Evolutionary conservation across 495 filamentous ascomycete genomes (phyloP).

Genomic region (Massariosphaeria phaeospora): DNA sequence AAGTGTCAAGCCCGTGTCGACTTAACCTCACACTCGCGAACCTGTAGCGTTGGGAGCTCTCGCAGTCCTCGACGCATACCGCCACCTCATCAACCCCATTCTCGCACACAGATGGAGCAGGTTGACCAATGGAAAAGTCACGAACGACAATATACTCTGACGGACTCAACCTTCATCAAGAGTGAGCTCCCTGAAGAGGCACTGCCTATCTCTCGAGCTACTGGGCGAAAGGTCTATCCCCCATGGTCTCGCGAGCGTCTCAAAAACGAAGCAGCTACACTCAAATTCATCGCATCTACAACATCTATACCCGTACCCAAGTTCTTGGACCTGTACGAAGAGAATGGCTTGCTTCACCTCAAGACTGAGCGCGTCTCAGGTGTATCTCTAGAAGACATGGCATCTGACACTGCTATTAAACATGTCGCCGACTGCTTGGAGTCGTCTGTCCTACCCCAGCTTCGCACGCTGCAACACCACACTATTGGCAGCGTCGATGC

Average conservation of each 20-base stretch:
- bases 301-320: constrained; percentile 15
- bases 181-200: constrained; percentile 11
- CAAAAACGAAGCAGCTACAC: constrained; percentile 11
- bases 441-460: constrained; percentile 4
- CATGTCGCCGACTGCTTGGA: constrained; percentile 1
- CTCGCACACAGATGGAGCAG: background rate
- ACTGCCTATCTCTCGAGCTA: constrained; percentile 5
- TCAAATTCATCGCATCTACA: constrained; percentile 12
- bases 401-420: constrained; percentile 3
- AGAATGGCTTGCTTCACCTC: constrained; percentile 16
- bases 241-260: constrained; percentile 11
- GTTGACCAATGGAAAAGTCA: constrained; percentile 3
- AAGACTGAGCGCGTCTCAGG: constrained; percentile 4
- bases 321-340: constrained; percentile 3
- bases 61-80: constrained; percentile 1
- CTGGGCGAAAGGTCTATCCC: background rate
- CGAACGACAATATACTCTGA: constrained; percentile 18
- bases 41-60: background rate
- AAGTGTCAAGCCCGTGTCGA: constrained; percentile 2
- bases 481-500: constrained; percentile 14
- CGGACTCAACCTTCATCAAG: constrained; percentile 16
- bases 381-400: constrained; percentile 3
- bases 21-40: background rate
- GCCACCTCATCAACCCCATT: background rate
- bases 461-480: constrained; percentile 2